phyloP scores from a whole-genome alignment of 352 stramenopile species.

The Phytophthora europaea region DNA sequence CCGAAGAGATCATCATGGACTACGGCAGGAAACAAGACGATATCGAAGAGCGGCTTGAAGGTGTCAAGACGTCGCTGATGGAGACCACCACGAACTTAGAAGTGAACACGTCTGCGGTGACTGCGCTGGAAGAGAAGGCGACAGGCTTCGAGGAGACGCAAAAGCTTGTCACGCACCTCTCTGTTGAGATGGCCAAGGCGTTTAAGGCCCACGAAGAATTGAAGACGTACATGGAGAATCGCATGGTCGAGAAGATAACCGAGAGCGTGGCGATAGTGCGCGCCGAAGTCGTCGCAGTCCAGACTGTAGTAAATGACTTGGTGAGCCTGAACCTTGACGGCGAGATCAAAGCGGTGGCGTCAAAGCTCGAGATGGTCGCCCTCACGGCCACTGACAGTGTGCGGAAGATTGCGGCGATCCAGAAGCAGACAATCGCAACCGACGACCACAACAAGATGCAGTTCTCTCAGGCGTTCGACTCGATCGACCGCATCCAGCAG shows the following conservation, averaged over 20 bases:
- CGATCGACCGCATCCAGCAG: conserved; percentile 65
- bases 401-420: conserved; percentile 63
- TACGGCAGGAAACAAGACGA: conserved; percentile 60
- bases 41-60: conserved; percentile 42
- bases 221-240: conserved; percentile 62
- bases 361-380: conserved; percentile 66
- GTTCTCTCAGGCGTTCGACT: conserved; percentile 75
- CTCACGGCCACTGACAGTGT: conserved; percentile 62
- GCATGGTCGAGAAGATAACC: conserved; percentile 62
- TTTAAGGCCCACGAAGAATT: conserved; percentile 51
- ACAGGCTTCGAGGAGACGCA: conserved; percentile 72
- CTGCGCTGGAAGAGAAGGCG: conserved; percentile 63
- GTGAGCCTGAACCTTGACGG: conserved; percentile 68
- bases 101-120: conserved; percentile 47
- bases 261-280: conserved; percentile 61
- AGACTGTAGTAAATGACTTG: conserved; percentile 59
- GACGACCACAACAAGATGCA: conserved; percentile 73
- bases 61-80: conserved; percentile 57
- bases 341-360: conserved; percentile 61
- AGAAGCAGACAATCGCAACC: conserved; percentile 62
- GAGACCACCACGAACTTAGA: conserved; percentile 68
- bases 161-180: conserved; percentile 48
- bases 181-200: conserved; percentile 51
- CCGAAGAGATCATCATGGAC: conserved; percentile 72
- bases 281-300: conserved; percentile 61